phyloP scores from a whole-genome alignment of 768 basidiomycete genomes.

The Auricularia cornea region DNA sequence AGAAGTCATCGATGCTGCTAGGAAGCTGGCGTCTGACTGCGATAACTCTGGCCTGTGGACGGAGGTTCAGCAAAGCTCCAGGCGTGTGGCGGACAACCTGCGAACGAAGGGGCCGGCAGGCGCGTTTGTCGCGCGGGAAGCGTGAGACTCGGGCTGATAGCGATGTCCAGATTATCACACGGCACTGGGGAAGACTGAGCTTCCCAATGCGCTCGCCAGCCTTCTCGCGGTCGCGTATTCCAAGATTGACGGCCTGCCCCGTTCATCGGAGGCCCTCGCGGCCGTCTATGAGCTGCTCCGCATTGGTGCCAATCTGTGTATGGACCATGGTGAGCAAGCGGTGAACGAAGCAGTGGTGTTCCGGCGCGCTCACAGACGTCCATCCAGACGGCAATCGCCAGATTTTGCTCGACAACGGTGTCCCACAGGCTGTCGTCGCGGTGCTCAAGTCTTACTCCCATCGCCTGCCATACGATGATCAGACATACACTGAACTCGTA shows the following conservation, averaged over 20 bases:
- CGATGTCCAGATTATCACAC: slow-evolving; percentile 50
- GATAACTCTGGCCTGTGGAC: slow-evolving; percentile 33
- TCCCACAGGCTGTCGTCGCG: slow-evolving; percentile 58
- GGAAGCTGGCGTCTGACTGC: background rate
- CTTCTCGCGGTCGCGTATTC: slow-evolving; percentile 48
- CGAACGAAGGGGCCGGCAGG: slow-evolving; percentile 48
- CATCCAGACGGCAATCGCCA: slow-evolving; percentile 65
- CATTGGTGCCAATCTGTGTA: slow-evolving; percentile 74
- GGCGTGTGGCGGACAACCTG: slow-evolving; percentile 53
- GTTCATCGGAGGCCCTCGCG: slow-evolving; percentile 20
- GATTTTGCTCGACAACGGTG: slow-evolving; percentile 57
- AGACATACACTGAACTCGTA: background rate
- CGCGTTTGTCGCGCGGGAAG: background rate
- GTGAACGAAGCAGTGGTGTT: background rate
- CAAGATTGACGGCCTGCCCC: background rate
- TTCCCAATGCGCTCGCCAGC: slow-evolving; percentile 57
- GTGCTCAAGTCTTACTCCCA: slow-evolving; percentile 59
- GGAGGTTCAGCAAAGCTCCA: slow-evolving; percentile 42
- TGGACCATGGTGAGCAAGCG: slow-evolving; percentile 60
- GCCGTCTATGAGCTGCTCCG: slow-evolving; percentile 63
- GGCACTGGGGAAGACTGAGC: slow-evolving; percentile 50
- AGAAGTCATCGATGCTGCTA: background rate
- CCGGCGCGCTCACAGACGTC: background rate
- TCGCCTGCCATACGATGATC: background rate
- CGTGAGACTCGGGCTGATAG: background rate